phyloP scores from a whole-genome alignment of 257 asterid genomes.

The Solanum pinnatisectum region DNA sequence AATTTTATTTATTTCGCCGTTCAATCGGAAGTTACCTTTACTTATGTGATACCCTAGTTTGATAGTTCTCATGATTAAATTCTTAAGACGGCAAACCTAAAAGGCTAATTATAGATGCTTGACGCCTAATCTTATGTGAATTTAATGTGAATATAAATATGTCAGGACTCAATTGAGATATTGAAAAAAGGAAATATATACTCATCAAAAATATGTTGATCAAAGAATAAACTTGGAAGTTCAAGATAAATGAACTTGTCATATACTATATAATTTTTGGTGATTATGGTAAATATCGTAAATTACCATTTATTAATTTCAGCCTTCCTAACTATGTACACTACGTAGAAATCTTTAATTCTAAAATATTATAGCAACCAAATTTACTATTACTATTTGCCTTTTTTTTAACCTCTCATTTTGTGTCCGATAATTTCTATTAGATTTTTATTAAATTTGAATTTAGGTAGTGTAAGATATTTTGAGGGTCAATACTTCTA shows the following conservation, averaged over 20 bases:
- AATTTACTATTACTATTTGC: neutral
- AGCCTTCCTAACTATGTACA: too few species aligned
- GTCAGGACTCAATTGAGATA: neutral
- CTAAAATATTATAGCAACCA: neutral
- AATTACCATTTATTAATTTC: neutral
- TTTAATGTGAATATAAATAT: too few species aligned
- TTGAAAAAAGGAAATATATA: too few species aligned
- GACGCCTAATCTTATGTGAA: neutral
- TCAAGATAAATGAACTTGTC: neutral
- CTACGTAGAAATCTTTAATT: too few species aligned
- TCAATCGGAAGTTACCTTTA: accelerated
- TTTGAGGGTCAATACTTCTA: neutral
- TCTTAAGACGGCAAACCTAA: neutral
- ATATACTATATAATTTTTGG: neutral
- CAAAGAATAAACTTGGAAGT: too few species aligned
- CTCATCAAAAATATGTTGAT: neutral
- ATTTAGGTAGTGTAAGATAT: neutral
- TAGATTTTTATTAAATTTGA: neutral
- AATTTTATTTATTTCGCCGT: neutral
- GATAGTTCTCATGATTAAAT: neutral
- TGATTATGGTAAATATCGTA: neutral
- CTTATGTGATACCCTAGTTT: neutral
- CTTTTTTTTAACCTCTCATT: neutral
- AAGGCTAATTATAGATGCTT: neutral
- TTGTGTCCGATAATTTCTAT: neutral